Conservation (phyloP, 2,329 filamentous ascomycete genomes). For the Coniella vitis region DNA sequence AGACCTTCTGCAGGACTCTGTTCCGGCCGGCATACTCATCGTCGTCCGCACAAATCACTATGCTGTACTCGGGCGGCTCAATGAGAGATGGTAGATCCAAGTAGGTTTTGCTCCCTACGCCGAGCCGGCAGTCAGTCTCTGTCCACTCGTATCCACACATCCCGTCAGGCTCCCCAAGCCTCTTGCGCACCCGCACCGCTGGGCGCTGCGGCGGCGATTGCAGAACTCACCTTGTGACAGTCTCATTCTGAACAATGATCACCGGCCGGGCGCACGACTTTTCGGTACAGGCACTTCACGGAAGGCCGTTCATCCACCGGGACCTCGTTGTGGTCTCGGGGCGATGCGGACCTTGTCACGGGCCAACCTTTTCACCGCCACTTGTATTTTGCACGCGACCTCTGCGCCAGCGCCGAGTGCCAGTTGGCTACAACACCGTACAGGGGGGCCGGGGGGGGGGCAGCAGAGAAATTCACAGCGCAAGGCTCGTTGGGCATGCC, state of each 20-base stretch:
- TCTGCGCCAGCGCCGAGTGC: background rate
- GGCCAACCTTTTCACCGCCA: slow-evolving; percentile 15
- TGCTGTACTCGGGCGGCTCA: slow-evolving; percentile 15
- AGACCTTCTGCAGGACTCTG: slow-evolving; percentile 15
- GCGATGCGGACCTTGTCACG: slow-evolving; percentile 9
- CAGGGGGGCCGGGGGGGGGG: background rate
- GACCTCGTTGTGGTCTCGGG: slow-evolving; percentile 11
- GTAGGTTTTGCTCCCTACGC: slow-evolving; percentile 15
- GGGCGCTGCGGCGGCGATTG: background rate
- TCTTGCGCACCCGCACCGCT: background rate
- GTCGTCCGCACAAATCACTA: slow-evolving; percentile 15
- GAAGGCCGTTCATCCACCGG: slow-evolving; percentile 5
- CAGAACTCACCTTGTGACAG: slow-evolving; percentile 14
- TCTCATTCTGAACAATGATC: slow-evolving; percentile 15
- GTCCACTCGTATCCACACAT: too few species aligned
- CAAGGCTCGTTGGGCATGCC: slow-evolving; percentile 2
- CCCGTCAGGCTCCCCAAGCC: background rate
- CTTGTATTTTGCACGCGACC: slow-evolving; percentile 1
- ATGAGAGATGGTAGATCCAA: slow-evolving; percentile 15
- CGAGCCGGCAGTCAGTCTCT: slow-evolving; percentile 6
- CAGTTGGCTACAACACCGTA: too few species aligned
- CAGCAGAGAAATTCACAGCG: background rate
- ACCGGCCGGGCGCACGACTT: background rate
- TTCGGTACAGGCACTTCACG: slow-evolving; percentile 3
- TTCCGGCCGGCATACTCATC: slow-evolving; percentile 15